A percentile compares a stretch with the other conserved stretches of the same genome.
Conservation (phyloP, 1,139 yeast species). For the Debaryomyces psychrophilus region DNA sequence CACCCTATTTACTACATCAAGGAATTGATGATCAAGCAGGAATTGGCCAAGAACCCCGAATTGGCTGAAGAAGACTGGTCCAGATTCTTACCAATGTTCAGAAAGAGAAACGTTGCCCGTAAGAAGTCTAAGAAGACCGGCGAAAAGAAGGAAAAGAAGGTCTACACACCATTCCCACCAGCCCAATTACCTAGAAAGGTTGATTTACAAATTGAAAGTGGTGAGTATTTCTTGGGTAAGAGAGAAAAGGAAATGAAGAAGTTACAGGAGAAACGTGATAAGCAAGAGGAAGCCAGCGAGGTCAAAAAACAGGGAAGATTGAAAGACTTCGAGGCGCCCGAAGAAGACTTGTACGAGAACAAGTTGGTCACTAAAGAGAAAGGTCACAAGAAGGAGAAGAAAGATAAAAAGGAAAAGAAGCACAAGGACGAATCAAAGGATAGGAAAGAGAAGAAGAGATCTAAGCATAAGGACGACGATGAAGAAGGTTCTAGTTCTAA, state of each 20-base stretch:
- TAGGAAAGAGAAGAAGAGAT: constrained; percentile 24
- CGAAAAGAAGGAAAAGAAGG: constrained; percentile 65
- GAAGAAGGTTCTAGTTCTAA: constrained; percentile 9
- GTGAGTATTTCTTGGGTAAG: constrained; percentile 94
- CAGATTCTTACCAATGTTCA: constrained; percentile 94
- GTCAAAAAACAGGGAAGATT: constrained; percentile 70
- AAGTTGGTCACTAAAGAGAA: constrained; percentile 25
- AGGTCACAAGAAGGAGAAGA: constrained; percentile 25
- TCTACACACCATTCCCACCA: constrained; percentile 99
- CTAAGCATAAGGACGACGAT: constrained; percentile 15
- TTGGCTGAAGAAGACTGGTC: constrained; percentile 97
- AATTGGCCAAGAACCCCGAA: constrained; percentile 91
- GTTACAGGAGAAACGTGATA: constrained; percentile 74
- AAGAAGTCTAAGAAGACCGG: constrained; percentile 71
- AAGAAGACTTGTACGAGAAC: constrained; percentile 59
- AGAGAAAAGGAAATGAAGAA: constrained; percentile 75
- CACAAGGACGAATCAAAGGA: constrained; percentile 23
- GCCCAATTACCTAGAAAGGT: constrained; percentile 95
- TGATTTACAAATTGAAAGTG: constrained; percentile 96
- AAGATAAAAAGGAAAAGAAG: constrained; percentile 25
- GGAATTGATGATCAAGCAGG: constrained; percentile 96
- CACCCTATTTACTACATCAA: constrained; percentile 97
- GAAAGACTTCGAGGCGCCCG: constrained; percentile 84
- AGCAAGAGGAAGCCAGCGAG: constrained; percentile 71
- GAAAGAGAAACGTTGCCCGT: constrained; percentile 93